phyloP scores from a whole-genome alignment of 129 eudicot species.

The Flaveria ramosissima region DNA sequence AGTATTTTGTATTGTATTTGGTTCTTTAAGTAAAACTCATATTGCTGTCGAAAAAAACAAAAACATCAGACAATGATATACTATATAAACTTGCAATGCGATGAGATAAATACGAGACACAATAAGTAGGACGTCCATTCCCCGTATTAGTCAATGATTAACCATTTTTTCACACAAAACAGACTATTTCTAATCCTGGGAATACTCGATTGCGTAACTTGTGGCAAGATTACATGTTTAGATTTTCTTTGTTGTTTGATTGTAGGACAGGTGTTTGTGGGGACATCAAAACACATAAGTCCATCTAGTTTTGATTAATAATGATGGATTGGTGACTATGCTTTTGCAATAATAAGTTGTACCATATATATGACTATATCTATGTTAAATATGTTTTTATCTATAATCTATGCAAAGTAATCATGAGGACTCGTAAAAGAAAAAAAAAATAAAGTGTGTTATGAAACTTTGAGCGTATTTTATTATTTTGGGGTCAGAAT shows the following conservation, averaged over 20 bases:
- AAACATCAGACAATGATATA: too few species aligned
- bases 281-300: slow-evolving; percentile 19
- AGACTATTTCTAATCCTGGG: not conserved
- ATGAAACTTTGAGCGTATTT: not conserved
- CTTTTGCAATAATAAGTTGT: not conserved
- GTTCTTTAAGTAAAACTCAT: too few species aligned
- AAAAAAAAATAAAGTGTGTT: not conserved
- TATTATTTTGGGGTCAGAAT: not conserved
- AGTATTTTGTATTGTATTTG: too few species aligned
- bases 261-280: slow-evolving; percentile 26
- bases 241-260: slow-evolving; percentile 14
- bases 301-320: slow-evolving; percentile 16
- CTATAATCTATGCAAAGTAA: not conserved
- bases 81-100: too few species aligned
- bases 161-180: not conserved
- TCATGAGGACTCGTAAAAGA: not conserved
- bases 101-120: too few species aligned
- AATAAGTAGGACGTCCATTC: too few species aligned
- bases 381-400: too few species aligned
- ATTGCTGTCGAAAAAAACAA: too few species aligned
- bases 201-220: slow-evolving; percentile 12
- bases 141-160: not conserved
- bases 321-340: slow-evolving; percentile 13
- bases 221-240: slow-evolving; percentile 25
- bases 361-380: not conserved